Base-by-base conservation (phyloP, 129 eudicot species). In the Solidago caesia region DNA sequence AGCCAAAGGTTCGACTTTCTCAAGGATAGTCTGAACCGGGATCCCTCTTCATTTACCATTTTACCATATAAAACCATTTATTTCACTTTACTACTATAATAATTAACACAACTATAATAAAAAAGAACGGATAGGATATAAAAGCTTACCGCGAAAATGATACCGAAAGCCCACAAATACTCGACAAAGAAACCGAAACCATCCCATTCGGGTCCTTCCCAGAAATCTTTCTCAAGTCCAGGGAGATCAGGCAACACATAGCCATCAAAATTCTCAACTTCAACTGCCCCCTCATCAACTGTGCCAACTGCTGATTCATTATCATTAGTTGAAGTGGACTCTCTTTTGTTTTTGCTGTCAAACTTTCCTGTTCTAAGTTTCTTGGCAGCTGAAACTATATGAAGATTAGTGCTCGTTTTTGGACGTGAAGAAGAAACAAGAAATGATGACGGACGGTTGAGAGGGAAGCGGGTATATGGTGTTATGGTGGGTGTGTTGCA, bases 141-240 rank as follows among this genome's bases (percentile, higher is more conserved):
- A 49, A 13, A 7, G 12, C 14, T 81, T 85, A 93, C 99, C 89
- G 96, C 93, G 61, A 94, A 91, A 70, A 90, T 75, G 72, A 94
- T 74, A 63, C 99, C 96, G 55, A 94, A 91, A 79, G 99, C 99
- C 99, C 99, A 88, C 87, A 94, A 13, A 58, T 94, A 94, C 82
- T 94, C 93, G 7, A 94, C 52, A 51, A 94, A 81, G 84, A 94
- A 91, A 1, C 99, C 99, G 41, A 94, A 63, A 70, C 51, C 93
- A 77, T 94, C 99, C 99, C 96, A 91, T 62, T 94, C 80, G n/a
- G 96, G 82, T 1, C 99, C 99, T 66, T 94, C 99, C 96, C 96
- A 94, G 55, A 91, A 91, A 67, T 90, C 96, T 62, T 87, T 77
- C 73, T 88, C 82, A 47, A 65, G 80, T 42, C 99, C 97, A 3